Conservation (phyloP, 345 rosid genomes). For the Eucalyptus paniculata region DNA sequence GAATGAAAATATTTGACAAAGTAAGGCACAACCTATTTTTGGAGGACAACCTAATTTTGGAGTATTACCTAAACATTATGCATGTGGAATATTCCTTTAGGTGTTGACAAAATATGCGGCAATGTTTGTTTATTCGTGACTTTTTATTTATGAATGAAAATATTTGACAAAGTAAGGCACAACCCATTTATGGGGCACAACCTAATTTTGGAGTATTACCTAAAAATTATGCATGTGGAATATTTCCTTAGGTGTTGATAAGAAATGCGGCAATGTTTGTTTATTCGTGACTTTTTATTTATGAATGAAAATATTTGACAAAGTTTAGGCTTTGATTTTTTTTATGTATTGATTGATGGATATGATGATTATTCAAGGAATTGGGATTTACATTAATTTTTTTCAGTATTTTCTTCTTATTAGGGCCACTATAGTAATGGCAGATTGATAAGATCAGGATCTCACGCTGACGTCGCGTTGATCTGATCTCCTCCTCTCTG, state of each 20-base stretch:
- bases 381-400: background rate
- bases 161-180: too few species aligned
- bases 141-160: background rate
- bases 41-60: background rate
- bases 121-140: background rate
- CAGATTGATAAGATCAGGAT: background rate
- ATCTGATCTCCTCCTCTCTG: background rate
- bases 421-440: background rate
- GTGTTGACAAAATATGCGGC: background rate
- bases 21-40: background rate
- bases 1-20: background rate
- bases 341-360: background rate
- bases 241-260: background rate
- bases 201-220: background rate
- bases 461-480: background rate
- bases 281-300: background rate
- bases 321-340: background rate
- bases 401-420: background rate
- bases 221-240: background rate
- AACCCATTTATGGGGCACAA: too few species aligned
- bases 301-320: background rate
- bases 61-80: background rate
- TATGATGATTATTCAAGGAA: background rate
- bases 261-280: background rate
- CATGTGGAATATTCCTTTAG: accelerated